phyloP scores from a whole-genome alignment of 768 basidiomycete genomes.

The Mycena haematopus region DNA sequence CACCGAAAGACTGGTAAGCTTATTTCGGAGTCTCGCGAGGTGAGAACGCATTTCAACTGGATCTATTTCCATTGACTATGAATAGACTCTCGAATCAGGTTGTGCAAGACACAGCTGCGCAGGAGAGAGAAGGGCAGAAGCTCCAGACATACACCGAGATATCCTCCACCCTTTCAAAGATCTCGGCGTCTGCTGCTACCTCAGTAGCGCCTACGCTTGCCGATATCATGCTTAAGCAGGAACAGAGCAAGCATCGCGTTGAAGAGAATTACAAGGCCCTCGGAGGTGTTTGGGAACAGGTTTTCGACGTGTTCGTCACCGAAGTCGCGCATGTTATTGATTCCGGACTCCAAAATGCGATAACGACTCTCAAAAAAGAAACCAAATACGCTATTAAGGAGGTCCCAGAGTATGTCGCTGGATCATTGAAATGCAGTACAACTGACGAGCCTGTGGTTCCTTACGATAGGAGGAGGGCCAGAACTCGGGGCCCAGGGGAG shows the following conservation, averaged over 20 bases:
- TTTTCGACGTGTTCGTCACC: constrained; percentile 48
- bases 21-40: constrained; percentile 51
- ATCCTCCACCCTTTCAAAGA: constrained; percentile 52
- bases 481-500: constrained; percentile 25
- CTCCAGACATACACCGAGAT: constrained; percentile 56
- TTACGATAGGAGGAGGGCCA: constrained; percentile 23
- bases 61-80: constrained; percentile 21
- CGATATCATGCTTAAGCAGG: constrained; percentile 49
- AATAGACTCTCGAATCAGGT: constrained; percentile 53
- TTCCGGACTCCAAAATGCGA: constrained; percentile 38
- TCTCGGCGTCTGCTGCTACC: constrained; percentile 48
- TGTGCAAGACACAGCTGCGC: constrained; percentile 48
- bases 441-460: constrained; percentile 4
- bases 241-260: constrained; percentile 48
- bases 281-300: constrained; percentile 52
- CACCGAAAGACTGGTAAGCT: constrained; percentile 36
- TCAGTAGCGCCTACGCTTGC: constrained; percentile 54
- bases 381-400: constrained; percentile 30
- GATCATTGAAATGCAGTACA: constrained; percentile 17
- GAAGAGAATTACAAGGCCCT: constrained; percentile 48
- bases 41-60: constrained; percentile 26
- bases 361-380: constrained; percentile 42
- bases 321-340: constrained; percentile 50
- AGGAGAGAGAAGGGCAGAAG: constrained; percentile 54
- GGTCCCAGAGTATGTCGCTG: constrained; percentile 17